Evolutionary conservation across 2,329 filamentous ascomycete genomes (phyloP).

Genomic region (Monilinia fructicola): DNA sequence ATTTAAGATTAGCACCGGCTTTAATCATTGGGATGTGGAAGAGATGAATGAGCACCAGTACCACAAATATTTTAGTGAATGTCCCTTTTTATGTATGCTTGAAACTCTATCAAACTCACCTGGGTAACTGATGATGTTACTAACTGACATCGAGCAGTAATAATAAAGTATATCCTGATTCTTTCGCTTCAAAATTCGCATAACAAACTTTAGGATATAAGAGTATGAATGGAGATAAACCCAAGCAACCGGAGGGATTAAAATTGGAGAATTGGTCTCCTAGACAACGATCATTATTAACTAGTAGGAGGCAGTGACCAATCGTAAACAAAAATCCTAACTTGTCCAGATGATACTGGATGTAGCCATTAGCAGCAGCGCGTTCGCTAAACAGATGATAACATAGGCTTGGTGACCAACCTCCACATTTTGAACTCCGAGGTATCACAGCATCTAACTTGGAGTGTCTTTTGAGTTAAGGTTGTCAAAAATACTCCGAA

Average conservation of each 20-base stretch:
- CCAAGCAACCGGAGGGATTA: background rate
- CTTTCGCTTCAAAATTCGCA: background rate
- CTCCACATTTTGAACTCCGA: too few relatives aligned
- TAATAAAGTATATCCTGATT: background rate
- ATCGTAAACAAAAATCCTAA: background rate
- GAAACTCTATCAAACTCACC: too few relatives aligned
- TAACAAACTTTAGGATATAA: background rate
- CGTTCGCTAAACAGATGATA: background rate
- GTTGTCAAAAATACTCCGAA: too few relatives aligned
- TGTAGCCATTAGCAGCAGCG: too few relatives aligned
- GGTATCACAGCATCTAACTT: too few relatives aligned
- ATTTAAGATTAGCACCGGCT: background rate
- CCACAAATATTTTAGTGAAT: too few relatives aligned
- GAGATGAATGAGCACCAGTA: background rate
- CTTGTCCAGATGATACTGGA: too few relatives aligned
- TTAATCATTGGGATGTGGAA: background rate
- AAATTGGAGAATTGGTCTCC: background rate
- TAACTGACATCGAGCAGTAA: background rate
- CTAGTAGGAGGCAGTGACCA: background rate
- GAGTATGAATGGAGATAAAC: background rate
- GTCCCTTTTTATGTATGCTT: too few relatives aligned
- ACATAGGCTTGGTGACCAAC: too few relatives aligned
- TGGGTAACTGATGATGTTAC: too few relatives aligned
- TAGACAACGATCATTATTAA: background rate
- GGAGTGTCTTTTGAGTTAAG: too few relatives aligned